Conservation (phyloP, 106 monocot species). For the Triglochin maritima region DNA sequence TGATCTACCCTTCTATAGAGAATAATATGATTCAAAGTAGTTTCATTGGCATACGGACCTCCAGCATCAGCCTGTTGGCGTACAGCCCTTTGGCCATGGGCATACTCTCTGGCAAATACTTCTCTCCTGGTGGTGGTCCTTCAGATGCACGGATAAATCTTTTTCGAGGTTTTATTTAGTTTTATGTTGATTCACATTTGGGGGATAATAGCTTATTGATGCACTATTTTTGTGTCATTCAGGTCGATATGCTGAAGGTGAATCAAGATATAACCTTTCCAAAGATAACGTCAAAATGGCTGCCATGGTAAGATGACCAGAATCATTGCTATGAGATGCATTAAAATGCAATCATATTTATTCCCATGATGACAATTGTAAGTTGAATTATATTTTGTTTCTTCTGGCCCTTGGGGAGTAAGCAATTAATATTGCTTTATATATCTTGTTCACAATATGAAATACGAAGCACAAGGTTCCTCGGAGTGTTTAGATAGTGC, state of each 20-base stretch:
- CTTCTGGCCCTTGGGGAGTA: too few relatives aligned
- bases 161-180: conserved; percentile 37
- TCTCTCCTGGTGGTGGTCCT: conserved; percentile 46
- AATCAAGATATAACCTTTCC: conserved; percentile 75
- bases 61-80: conserved; percentile 70
- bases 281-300: conserved; percentile 34
- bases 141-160: conserved; percentile 78
- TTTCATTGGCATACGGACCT: conserved; percentile 4
- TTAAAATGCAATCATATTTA: not conserved
- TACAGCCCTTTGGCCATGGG: conserved; percentile 97
- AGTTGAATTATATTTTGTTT: too few relatives aligned
- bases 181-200: not conserved
- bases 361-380: too few relatives aligned
- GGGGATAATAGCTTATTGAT: not conserved
- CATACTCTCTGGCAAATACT: conserved; percentile 93
- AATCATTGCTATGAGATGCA: not conserved
- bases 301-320: conserved; percentile 30
- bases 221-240: not conserved
- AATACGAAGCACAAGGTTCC: too few relatives aligned
- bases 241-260: conserved; percentile 94
- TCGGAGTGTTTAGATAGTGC: too few relatives aligned
- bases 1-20: too few relatives aligned
- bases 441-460: too few relatives aligned
- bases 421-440: too few relatives aligned
- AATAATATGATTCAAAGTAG: not conserved